Evolutionary conservation across 495 filamentous ascomycete genomes (phyloP), one percentile per base, ranked within the genome.

Genomic region (Lindgomyces ingoldianus): DNA sequence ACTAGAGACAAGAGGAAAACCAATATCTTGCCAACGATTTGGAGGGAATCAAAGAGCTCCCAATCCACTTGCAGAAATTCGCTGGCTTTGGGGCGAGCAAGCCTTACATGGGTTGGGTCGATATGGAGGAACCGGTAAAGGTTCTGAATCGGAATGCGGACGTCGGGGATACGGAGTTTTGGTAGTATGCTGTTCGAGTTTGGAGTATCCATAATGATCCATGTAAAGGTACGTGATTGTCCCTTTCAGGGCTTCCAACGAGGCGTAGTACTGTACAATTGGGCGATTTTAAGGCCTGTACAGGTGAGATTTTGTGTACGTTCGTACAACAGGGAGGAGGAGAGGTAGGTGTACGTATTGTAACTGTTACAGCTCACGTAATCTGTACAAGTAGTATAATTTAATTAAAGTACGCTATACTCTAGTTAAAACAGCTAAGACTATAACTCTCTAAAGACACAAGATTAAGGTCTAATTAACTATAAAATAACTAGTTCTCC

Each of bases 21-120:
- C 62, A 65, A 25, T 75, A 72, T 52, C 57, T 77, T 33, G 66
- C 63, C 9, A 74, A 73, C 55, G 55, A 70, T 16, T 19, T 70
- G 6, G 73, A 75, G 39, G 68, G 68, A 8, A 70, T 75, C 9
- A 72, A 68, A 60, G 65, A 60, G 11, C 70, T 64, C 55, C 67
- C 39, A 57, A 59, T 47, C 21, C 67, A 33, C 68, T 42, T 75
- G 39, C 75, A 71, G 55, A 60, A 69, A 30, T 58, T 70, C 22
- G 44, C 72, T 18, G 74, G 75, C 1, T 76, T 69, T 63, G 70
- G 68, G 33, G 64, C 72, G 44, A 70, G 65, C 25, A 69, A 72
- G 24, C 75, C 75, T 22, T 73, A 72, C 33, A 56, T 74, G 54
- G 75, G 75, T 1, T 73, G 73, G 72, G 71, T 77, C n/a, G 74